These are phyloP conservation scores for Cyclotella distinguenda DNA, from an alignment of 108 stramenopile genomes.

Conservation along the genomic window DNA sequence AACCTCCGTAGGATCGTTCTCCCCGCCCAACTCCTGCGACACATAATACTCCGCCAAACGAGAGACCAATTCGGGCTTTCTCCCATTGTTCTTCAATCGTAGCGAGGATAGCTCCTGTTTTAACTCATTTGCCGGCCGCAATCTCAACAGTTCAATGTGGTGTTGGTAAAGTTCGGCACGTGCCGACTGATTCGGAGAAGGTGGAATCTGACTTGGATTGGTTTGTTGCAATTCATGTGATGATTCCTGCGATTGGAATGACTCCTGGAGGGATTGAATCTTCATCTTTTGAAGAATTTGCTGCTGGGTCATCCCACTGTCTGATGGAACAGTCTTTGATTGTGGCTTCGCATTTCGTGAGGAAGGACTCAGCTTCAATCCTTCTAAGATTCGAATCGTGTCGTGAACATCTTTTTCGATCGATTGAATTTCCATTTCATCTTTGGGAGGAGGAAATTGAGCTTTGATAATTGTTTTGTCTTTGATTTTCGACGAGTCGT, in stretches of 20 bases:
- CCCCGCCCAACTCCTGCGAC: conserved; percentile 16
- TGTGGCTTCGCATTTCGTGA: not conserved
- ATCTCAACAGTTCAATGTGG: conserved; percentile 42
- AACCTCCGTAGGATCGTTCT: conserved; percentile 4
- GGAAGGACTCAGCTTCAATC: conserved; percentile 23
- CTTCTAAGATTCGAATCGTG: conserved; percentile 44
- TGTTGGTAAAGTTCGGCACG: conserved; percentile 16
- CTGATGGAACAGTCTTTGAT: conserved; percentile 1
- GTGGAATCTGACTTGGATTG: not conserved
- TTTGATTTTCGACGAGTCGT: not conserved
- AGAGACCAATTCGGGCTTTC: conserved; percentile 78
- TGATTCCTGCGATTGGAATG: conserved; percentile 6
- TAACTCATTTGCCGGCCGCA: conserved; percentile 65
- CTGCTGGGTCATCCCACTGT: conserved; percentile 18
- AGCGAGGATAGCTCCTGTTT: conserved; percentile 63
- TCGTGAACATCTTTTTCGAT: conserved; percentile 42
- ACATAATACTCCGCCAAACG: conserved; percentile 70
- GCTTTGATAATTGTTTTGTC: not conserved
- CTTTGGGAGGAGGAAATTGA: conserved; percentile 34
- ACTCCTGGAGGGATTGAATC: conserved; percentile 33
- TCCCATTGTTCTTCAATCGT: conserved; percentile 55
- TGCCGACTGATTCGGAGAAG: conserved; percentile 6
- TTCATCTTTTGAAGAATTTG: conserved; percentile 26
- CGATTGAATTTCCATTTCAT: conserved; percentile 32
- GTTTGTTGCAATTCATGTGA: not conserved